Evolutionary conservation across 768 basidiomycete genomes (phyloP).

Genomic region (Termitomyces sp.): DNA sequence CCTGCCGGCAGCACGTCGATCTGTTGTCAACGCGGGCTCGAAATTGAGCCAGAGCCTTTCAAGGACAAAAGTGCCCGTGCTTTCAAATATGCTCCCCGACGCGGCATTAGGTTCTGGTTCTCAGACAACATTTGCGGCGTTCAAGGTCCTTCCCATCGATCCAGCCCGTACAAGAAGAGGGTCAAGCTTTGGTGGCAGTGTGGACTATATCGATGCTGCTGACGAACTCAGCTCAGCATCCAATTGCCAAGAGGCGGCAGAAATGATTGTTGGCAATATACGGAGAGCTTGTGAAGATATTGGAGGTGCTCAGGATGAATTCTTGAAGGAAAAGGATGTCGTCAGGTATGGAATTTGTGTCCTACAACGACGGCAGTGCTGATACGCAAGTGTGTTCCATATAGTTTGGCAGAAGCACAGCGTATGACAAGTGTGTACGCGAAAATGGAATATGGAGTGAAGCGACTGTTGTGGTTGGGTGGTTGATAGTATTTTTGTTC

Average conservation of each 20-base stretch:
- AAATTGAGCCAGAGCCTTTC: conserved; percentile 10
- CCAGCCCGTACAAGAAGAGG: conserved; percentile 45
- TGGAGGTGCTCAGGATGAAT: conserved; percentile 40
- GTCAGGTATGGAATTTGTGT: conserved; percentile 55
- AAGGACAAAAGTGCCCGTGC: conserved; percentile 13
- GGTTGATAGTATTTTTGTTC: conserved; percentile 28
- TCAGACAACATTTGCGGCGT: conserved; percentile 58
- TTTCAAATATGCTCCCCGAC: conserved; percentile 33
- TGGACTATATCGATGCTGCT: conserved; percentile 46
- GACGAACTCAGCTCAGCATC: conserved; percentile 57
- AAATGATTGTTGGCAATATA: conserved; percentile 70
- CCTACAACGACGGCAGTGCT: conserved; percentile 4
- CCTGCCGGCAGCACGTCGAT: conserved; percentile 9
- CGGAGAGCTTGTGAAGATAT: conserved; percentile 60
- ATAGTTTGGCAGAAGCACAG: conserved; percentile 77
- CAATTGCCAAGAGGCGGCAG: conserved; percentile 74
- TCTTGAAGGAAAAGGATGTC: conserved; percentile 66
- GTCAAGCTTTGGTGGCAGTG: conserved; percentile 37
- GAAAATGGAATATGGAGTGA: conserved; percentile 92
- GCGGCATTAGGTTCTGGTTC: conserved; percentile 24
- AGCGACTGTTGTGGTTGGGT: conserved; percentile 85
- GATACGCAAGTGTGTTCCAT: conserved; percentile 6
- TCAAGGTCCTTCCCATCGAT: conserved; percentile 77
- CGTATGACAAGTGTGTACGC: conserved; percentile 82
- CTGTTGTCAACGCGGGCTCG: conserved; percentile 8